phyloP scores from a whole-genome alignment of 2,329 filamentous ascomycete species.

The Verticillium zaregamsianum region DNA sequence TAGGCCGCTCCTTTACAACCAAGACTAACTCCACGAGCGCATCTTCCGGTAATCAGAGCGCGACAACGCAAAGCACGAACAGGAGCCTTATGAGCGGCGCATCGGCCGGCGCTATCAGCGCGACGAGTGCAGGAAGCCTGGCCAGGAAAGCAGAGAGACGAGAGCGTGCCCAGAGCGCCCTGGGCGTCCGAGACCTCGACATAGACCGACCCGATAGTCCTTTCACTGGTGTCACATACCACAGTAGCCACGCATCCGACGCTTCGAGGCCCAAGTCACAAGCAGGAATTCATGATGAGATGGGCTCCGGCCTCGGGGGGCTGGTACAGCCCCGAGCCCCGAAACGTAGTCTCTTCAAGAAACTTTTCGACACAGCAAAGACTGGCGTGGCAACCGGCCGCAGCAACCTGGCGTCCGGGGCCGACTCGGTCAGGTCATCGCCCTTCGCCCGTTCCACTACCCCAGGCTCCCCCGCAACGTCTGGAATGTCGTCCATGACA shows the following conservation, averaged over 20 bases:
- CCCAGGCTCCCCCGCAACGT: constrained; percentile 43
- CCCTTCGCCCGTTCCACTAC: constrained; percentile 36
- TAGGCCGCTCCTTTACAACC: constrained; percentile 79
- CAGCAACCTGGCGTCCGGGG: constrained; percentile 71
- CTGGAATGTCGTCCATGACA: constrained; percentile 20
- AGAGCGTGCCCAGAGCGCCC: constrained; percentile 57
- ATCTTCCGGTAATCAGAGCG: constrained; percentile 68
- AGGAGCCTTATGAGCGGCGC: constrained; percentile 90
- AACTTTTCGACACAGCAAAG: constrained; percentile 90
- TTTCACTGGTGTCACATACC: constrained; percentile 80
- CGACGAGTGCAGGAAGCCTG: constrained; percentile 91
- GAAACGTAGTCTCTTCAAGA: constrained; percentile 90
- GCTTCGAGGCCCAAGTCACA: constrained; percentile 62
- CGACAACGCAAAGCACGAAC: constrained; percentile 72
- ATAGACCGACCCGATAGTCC: constrained; percentile 57
- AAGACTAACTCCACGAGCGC: constrained; percentile 82
- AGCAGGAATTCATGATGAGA: constrained; percentile 61
- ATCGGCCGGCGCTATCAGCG: constrained; percentile 87
- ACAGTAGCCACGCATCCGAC: constrained; percentile 76
- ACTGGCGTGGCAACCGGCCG: constrained; percentile 87
- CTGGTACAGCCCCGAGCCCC: constrained; percentile 72
- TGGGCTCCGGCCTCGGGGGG: constrained; percentile 69
- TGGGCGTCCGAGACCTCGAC: constrained; percentile 50
- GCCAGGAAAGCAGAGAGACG: constrained; percentile 64
- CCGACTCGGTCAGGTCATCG: constrained; percentile 36